A percentile compares a stretch with the other conserved stretches of the same genome.
These are phyloP conservation scores for Lichtheimia hyalospora DNA, from an alignment of 371 early-diverging fungal genomes.

Conservation along the genomic window DNA sequence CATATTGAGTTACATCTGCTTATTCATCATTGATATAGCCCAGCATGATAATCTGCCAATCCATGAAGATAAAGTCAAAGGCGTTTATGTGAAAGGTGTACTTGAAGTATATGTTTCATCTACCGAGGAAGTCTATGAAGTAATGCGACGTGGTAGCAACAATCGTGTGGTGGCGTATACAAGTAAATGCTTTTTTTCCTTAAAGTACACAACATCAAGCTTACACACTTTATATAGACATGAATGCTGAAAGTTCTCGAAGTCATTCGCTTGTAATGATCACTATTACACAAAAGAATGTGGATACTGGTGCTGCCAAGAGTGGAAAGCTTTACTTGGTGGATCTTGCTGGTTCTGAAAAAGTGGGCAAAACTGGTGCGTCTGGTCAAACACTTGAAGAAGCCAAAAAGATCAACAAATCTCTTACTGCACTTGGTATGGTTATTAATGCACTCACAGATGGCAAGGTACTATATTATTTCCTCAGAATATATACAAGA, in stretches of 20 bases:
- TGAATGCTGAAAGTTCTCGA: conserved; percentile 94
- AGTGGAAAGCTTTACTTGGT: conserved; percentile 72
- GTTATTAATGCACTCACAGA: conserved; percentile 97
- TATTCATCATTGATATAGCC: conserved; percentile 38
- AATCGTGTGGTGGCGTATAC: conserved; percentile 89
- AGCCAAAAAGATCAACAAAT: conserved; percentile 99
- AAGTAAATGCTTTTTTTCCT: conserved; percentile 41
- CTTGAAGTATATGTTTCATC: conserved; percentile 86
- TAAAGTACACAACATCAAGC: not conserved
- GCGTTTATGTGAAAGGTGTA: conserved; percentile 92
- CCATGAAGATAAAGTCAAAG: conserved; percentile 88
- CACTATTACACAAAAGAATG: conserved; percentile 85
- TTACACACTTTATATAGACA: conserved; percentile 47
- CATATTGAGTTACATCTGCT: not conserved
- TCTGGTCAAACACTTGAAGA: conserved; percentile 98
- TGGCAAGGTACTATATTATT: conserved; percentile 60
- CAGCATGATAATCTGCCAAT: conserved; percentile 83
- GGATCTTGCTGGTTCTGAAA: conserved; percentile 96
- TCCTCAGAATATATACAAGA: not conserved
- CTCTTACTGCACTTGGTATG: conserved; percentile 95
- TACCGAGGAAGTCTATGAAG: conserved; percentile 87
- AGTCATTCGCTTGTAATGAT: conserved; percentile 94
- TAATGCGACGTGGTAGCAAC: conserved; percentile 83
- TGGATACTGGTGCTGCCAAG: conserved; percentile 75
- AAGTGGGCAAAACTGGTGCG: conserved; percentile 96